A percentile compares a stretch with the other conserved stretches of the same genome.
Evolutionary conservation across 1,284 basidiomycete species (phyloP).

Genomic region (Naganishia sp.): DNA sequence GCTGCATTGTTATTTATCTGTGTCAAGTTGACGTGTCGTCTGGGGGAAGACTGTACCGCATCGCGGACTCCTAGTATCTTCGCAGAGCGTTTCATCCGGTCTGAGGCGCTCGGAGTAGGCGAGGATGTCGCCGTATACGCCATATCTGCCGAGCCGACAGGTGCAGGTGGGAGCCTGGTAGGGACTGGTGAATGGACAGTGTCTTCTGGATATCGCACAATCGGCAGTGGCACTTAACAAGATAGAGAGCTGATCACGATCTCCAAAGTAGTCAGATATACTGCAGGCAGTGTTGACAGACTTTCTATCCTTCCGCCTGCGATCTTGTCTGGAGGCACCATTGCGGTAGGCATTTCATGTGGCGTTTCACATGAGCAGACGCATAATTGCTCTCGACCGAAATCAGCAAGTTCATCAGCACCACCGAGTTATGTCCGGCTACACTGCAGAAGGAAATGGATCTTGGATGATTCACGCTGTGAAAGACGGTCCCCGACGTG

Average conservation of each 20-base stretch:
- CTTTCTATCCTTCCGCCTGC: not conserved
- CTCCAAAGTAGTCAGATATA: too few species aligned
- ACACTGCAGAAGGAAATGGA: too few species aligned
- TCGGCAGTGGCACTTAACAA: too few species aligned
- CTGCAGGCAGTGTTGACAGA: not conserved
- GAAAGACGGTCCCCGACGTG: too few species aligned
- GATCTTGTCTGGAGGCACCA: not conserved
- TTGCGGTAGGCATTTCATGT: not conserved
- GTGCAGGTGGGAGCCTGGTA: too few species aligned
- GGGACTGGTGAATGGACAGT: too few species aligned
- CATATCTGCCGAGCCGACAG: not conserved
- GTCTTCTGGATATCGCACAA: too few species aligned
- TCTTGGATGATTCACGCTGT: too few species aligned
- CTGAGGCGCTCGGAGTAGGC: conserved; percentile 7
- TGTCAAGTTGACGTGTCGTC: not conserved
- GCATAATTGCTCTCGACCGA: too few species aligned
- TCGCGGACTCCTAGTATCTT: conserved; percentile 11
- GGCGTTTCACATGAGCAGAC: not conserved
- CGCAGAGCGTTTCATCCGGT: conserved; percentile 16
- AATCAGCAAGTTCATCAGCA: too few species aligned
- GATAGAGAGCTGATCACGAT: too few species aligned
- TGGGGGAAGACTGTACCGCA: not conserved
- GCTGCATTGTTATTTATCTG: not conserved
- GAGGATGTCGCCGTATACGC: conserved; percentile 7
- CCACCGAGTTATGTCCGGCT: too few species aligned